Evolutionary conservation across 305 asterid genomes (phyloP).

Genomic region (Fraxinus latifolia): DNA sequence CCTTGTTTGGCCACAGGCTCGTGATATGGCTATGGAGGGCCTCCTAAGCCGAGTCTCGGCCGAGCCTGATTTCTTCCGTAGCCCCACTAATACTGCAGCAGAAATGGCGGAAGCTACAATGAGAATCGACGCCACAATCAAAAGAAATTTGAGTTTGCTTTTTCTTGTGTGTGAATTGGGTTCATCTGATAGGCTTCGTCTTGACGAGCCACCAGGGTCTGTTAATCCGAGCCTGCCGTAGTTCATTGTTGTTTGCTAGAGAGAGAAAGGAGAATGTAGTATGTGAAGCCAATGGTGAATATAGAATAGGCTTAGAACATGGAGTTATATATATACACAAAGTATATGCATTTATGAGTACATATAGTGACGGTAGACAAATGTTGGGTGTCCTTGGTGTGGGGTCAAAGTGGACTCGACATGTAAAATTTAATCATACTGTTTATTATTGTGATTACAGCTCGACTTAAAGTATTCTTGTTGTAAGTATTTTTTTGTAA

Average conservation of each 20-base stretch:
- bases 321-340: not conserved
- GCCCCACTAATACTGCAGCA: conserved; percentile 40
- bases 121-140: conserved; percentile 45
- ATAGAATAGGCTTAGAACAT: not conserved
- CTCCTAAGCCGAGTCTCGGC: conserved; percentile 27
- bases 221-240: conserved; percentile 64
- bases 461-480: no score
- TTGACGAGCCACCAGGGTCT: conserved; percentile 43
- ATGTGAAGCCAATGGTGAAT: not conserved
- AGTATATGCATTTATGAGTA: not conserved
- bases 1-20: conserved; percentile 58
- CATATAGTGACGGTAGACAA: not conserved
- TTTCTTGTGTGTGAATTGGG: conserved; percentile 26
- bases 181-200: conserved; percentile 33
- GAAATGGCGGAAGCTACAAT: conserved; percentile 48
- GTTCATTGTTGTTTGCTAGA: conserved; percentile 37
- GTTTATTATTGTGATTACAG: not conserved
- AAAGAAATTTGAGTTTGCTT: conserved; percentile 38
- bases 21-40: conserved; percentile 65
- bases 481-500: no score
- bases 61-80: conserved; percentile 28
- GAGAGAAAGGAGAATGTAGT: conserved; percentile 6
- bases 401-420: not conserved
- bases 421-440: not conserved
- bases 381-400: not conserved